Conservation (phyloP, 2,329 filamentous ascomycete genomes). For the Colletotrichum sp. region DNA sequence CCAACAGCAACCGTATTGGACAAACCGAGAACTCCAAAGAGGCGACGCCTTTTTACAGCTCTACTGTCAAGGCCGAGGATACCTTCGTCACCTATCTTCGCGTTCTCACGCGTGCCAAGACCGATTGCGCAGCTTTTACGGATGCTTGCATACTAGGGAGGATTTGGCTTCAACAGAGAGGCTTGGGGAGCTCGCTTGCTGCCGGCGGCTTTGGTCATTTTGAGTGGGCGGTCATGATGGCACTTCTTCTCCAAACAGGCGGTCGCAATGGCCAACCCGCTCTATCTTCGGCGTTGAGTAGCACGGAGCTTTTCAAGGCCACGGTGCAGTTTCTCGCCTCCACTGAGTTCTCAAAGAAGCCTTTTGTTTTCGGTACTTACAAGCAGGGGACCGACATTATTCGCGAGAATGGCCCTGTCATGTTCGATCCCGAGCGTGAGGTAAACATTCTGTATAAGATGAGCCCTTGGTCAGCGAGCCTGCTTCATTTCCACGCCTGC, state of each 20-base stretch:
- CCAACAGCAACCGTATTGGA: slow-evolving; percentile 71
- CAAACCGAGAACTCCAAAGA: slow-evolving; percentile 49
- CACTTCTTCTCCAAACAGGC: slow-evolving; percentile 80
- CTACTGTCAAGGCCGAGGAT: slow-evolving; percentile 79
- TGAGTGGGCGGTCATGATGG: slow-evolving; percentile 85
- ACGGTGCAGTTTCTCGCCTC: slow-evolving; percentile 84
- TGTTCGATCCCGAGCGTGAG: slow-evolving; percentile 77
- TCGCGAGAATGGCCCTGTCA: slow-evolving; percentile 63
- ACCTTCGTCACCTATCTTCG: slow-evolving; percentile 78
- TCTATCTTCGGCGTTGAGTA: slow-evolving; percentile 82
- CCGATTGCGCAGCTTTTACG: slow-evolving; percentile 73
- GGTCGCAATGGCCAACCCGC: slow-evolving; percentile 73
- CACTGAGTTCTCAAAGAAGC: slow-evolving; percentile 73
- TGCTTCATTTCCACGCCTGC: slow-evolving; percentile 76
- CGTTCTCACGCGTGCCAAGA: slow-evolving; percentile 72
- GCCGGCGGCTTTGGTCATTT: slow-evolving; percentile 90
- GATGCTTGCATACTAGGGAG: slow-evolving; percentile 88
- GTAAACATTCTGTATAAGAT: slow-evolving; percentile 92
- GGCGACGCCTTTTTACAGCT: slow-evolving; percentile 81
- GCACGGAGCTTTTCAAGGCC: slow-evolving; percentile 94
- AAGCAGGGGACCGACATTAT: slow-evolving; percentile 45
- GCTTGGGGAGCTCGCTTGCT: slow-evolving; percentile 72
- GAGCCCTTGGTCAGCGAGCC: slow-evolving; percentile 79
- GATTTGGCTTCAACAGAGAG: slow-evolving; percentile 88
- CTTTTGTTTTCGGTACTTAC: slow-evolving; percentile 58